Base-by-base conservation (phyloP, 1,284 basidiomycete genomes). In the Sanghuangporus weigelae region DNA sequence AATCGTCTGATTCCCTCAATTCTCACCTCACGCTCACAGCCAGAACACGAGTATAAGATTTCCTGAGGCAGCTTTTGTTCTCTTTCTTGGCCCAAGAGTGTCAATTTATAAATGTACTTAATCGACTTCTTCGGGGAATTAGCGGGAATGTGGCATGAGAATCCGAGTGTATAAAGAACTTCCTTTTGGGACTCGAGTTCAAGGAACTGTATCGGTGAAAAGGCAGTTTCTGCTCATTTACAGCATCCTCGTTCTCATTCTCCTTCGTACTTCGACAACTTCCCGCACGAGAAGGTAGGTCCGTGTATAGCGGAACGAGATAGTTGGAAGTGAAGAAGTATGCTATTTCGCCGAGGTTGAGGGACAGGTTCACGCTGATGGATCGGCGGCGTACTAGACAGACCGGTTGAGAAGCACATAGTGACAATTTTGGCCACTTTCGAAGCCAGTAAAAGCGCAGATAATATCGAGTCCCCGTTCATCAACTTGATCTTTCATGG, bases 331-430 rank as follows among this genome's bases (percentile, higher is more conserved):
- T 44, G 57, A 23, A 59, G 57, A 48, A 49, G 31, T 14, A 46
- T 48, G 36, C 16, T 46, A 46, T 59, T 59, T 59, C 16, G 44
- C 57, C 57, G 57, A 59, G 44, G 57, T 59, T 59, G 44, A 46
- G 40, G 40, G 23, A 26, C 21, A 7, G 26, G 42, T 26, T 44
- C 44, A 11, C 36, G 26, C 5, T 49, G 21, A 14, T 35, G 44
- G 57, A 59, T 59, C 44, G 42, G n/a, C 49, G 23, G 49, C 6
- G 26, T 26, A 31, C 49, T 31, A 26, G 26, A 51, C 49, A 26
- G 26, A 51, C n/a, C 3, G 12, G 19, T 23, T 14, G 26, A 8
- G 26, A 51, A 51, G 49, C 1, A n/a, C 14, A 7, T 51, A n/a
- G 44, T 8, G 19, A 14, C 49, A 31, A 51, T 31, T 51, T 46